Conservation (phyloP, 495 filamentous ascomycete species). For the Neurospora intermedia region DNA sequence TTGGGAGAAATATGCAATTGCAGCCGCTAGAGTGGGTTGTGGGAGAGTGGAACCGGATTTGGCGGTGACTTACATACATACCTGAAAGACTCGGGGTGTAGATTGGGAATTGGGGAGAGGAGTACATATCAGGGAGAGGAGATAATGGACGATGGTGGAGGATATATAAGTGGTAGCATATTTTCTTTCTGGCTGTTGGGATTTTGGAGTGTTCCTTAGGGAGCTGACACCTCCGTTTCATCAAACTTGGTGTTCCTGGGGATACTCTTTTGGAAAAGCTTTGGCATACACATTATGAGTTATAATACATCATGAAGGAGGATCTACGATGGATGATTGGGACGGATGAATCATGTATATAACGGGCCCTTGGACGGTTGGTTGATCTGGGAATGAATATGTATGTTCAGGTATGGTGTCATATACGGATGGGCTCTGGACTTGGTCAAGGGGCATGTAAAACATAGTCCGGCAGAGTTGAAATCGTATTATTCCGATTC, state of each 20-base stretch:
- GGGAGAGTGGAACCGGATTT: slow-evolving; percentile 22
- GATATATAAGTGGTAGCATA: neutral
- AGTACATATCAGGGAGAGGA: neutral
- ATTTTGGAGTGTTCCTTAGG: neutral
- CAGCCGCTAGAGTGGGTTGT: slow-evolving; percentile 14
- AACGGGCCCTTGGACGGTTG: neutral
- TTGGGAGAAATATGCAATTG: slow-evolving; percentile 22
- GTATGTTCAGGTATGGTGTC: neutral
- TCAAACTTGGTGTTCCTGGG: neutral
- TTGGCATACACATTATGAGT: neutral
- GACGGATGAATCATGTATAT: neutral
- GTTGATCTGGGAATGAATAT: neutral
- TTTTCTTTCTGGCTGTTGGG: neutral
- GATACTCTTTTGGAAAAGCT: neutral
- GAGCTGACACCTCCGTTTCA: neutral
- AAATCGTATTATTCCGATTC: neutral
- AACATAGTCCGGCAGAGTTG: neutral
- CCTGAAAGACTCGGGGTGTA: neutral
- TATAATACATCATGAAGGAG: neutral
- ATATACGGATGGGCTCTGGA: neutral
- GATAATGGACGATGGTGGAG: neutral
- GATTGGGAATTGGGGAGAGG: neutral
- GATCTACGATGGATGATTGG: neutral
- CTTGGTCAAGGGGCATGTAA: neutral
- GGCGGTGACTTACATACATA: slow-evolving; percentile 6